Percentiles rank a stretch among this genome's conserved stretches.
phyloP scores from a whole-genome alignment of 306 rosid genomes.

The Oemleria cerasiformis region DNA sequence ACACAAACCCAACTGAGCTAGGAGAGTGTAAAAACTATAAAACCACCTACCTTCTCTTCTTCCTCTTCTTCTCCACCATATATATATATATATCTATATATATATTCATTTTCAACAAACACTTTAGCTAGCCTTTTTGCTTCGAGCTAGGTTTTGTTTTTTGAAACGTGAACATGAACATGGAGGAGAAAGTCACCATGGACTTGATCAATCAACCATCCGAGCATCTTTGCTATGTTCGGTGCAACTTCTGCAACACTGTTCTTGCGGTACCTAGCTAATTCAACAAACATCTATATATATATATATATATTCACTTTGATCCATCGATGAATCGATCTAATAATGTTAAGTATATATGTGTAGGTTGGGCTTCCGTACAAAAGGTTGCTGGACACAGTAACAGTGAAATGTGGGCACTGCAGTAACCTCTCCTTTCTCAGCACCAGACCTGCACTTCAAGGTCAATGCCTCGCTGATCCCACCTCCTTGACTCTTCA shows the following conservation, averaged over 20 bases:
- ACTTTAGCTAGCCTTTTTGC: no score
- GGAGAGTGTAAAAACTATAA: not conserved
- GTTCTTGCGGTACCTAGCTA: constrained; percentile 67
- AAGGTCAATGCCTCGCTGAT: constrained; percentile 58
- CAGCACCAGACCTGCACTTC: constrained; percentile 63
- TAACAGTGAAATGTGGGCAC: constrained; percentile 98
- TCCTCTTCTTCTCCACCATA: constrained; percentile 18
- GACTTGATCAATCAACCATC: constrained; percentile 60
- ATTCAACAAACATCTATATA: not conserved
- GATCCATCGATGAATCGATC: not conserved
- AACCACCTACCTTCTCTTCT: not conserved
- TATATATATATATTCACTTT: not conserved
- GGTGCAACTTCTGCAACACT: constrained; percentile 96
- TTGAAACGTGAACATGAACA: constrained; percentile 42
- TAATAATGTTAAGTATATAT: not conserved
- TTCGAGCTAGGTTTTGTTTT: not conserved
- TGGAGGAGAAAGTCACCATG: constrained; percentile 65
- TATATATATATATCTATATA: no score
- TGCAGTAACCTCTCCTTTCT: constrained; percentile 94
- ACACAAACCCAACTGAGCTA: not conserved
- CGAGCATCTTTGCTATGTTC: constrained; percentile 91
- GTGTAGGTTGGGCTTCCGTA: constrained; percentile 91
- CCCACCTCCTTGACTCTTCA: constrained; percentile 52
- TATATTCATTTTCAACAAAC: no score
- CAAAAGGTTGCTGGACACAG: constrained; percentile 84